Evolutionary conservation across 2,329 filamentous ascomycete species (phyloP), one percentile per base, ranked within the genome.

Genomic region (Emydomyces testavorans): DNA sequence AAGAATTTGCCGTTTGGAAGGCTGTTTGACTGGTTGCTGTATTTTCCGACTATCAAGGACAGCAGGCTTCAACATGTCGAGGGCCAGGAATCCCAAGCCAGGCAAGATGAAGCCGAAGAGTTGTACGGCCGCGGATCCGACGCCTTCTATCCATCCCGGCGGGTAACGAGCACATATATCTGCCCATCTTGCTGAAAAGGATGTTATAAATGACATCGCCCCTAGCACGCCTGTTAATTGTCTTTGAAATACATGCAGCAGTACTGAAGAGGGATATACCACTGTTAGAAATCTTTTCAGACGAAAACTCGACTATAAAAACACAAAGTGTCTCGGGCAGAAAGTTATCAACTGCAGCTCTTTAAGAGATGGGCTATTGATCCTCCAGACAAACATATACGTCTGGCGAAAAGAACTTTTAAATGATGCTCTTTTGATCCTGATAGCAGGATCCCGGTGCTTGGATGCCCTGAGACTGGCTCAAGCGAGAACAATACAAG

Each of bases 121-220:
- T 18, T 48, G 45, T 3, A 48, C 45, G 8, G n/a, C 15, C 7
- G 37, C 45, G 8, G 45, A 40, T 6, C 36, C 45, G 23, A 48
- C 45, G 18, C 35, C 35, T 35, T 48, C 45, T 5, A 48, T 48
- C 37, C 36, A 40, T 18, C 45, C 45, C 15, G 45, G 45, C n/a
- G 45, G 36, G 26, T 48, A 48, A 13, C 31, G 21, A 13, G 11
- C 6, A 18, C 36, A 40, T 13, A 48, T 38, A 6, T 37, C 24
- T 15, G n/a, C 23, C 45, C 35, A 48, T 34, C 13, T 41, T 1
- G 21, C 10, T 13, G 24, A 13, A 13, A 42, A 31, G 4, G 28
- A 21, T 21, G 6, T 16, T 44, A 24, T 15, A 6, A 35, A 34
- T 7, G 41, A 35, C 41, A 44, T 44, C n/a, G n/a, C n/a, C n/a